Evolutionary conservation across 1,284 basidiomycete species (phyloP), one percentile per base, ranked within the genome.

Genomic region (Cryptococcus sp.): DNA sequence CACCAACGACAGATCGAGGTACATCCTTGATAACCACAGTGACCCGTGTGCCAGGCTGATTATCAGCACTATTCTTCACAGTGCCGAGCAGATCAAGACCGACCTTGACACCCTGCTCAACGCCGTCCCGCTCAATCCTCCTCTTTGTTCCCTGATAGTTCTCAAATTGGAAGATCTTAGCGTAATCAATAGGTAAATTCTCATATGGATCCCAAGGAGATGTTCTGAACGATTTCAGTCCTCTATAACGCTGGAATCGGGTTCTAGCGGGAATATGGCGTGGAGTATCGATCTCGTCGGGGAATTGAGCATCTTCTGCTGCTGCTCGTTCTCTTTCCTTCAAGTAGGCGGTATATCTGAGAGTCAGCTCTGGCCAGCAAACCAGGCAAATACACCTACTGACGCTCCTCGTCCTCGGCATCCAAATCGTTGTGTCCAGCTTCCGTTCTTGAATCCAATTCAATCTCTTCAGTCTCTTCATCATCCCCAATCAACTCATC

Each of bases 181-280:
- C 91, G 67, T 98, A 98, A 67, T 98, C 93, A 49, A 85, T 75
- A 4, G 94, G 96, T 18, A 99, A 79, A 63, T 96, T 94, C 76
- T 98, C 94, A 64, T 91, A 98, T 7, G 94, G 85, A 72, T 98
- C 94, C 94, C 94, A 99, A 19, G 88, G 88, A 64, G 87, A 91
- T 1, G 96, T 98, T 36, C 94, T 82, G 80, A 98, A 89, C 13
- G 88, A 91, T 50, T 86, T 85, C 73, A 99, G 74, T 1, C 94
- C 96, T 51, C 94, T 84, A 74, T 86, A 99, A 32, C 94, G 82
- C 61, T 91, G 89, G 76, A 98, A 98, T 4, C 96, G 83, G n/a
- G 82, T 81, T 11, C 83, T 79, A 0, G 93, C 94, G 0, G 88
- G 76, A n/a, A 88, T 78, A 57, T 96, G 86, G 56, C 86, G 81